Evolutionary conservation across 257 asterid genomes (phyloP).

Genomic region (Paulownia fortunei): DNA sequence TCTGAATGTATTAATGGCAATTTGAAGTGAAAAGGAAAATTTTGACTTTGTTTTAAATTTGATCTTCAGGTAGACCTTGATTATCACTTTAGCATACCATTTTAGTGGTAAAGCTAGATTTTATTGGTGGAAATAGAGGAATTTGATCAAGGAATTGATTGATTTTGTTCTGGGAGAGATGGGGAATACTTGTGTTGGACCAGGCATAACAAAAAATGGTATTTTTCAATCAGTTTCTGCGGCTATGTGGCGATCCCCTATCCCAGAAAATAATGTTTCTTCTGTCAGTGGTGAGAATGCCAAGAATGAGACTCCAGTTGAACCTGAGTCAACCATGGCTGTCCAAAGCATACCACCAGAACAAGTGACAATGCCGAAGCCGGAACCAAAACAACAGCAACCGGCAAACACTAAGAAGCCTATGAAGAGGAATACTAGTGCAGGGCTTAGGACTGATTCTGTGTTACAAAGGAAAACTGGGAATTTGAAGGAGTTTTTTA

Average conservation of each 20-base stretch:
- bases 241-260: conserved; percentile 86
- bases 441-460: conserved; percentile 85
- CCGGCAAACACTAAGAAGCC: conserved; percentile 55
- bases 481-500: conserved; percentile 76
- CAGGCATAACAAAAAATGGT: conserved; percentile 68
- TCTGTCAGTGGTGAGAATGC: conserved; percentile 55
- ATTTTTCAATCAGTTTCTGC: conserved; percentile 86
- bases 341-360: conserved; percentile 85
- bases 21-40: conserved; percentile 27
- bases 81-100: conserved; percentile 14
- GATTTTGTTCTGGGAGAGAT: conserved; percentile 39
- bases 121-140: conserved; percentile 34
- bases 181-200: conserved; percentile 99
- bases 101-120: conserved; percentile 20
- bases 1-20: conserved; percentile 16
- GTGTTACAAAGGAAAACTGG: conserved; percentile 79
- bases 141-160: conserved; percentile 33
- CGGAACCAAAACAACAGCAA: conserved; percentile 48
- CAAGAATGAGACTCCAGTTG: conserved; percentile 48
- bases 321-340: conserved; percentile 53
- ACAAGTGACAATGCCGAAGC: conserved; percentile 64
- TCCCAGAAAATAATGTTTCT: conserved; percentile 49
- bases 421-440: conserved; percentile 81
- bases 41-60: conserved; percentile 28
- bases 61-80: conserved; percentile 49